phyloP scores from a whole-genome alignment of 2,329 filamentous ascomycete genomes.

The Fusarium newnesense region DNA sequence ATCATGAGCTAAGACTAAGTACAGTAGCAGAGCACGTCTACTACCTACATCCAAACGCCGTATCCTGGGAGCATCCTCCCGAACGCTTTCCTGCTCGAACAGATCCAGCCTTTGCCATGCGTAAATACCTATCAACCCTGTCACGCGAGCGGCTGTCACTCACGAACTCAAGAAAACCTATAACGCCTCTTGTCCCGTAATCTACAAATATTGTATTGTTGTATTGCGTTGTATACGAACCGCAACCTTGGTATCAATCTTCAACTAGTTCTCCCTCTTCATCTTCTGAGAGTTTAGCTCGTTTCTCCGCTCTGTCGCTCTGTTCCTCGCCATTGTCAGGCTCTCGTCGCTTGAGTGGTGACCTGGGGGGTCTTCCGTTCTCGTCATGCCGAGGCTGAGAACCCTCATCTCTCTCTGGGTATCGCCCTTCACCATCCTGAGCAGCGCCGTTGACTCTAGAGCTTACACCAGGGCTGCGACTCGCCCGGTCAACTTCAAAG shows the following conservation, averaged over 20 bases:
- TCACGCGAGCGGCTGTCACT: conserved; percentile 13
- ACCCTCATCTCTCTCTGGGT: conserved; percentile 44
- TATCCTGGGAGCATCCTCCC: conserved; percentile 34
- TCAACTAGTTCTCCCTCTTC: conserved; percentile 61
- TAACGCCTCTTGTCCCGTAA: conserved; percentile 38
- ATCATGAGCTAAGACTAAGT: conserved; percentile 28
- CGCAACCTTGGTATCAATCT: conserved; percentile 35
- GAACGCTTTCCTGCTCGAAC: conserved; percentile 28
- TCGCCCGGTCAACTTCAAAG: conserved; percentile 58
- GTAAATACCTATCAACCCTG: conserved; percentile 28
- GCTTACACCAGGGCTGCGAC: conserved; percentile 62
- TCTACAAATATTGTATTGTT: conserved; percentile 21
- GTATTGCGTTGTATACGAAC: not conserved
- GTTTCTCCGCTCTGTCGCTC: conserved; percentile 55
- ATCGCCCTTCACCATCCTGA: conserved; percentile 45
- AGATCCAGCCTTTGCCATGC: conserved; percentile 32
- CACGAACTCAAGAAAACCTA: conserved; percentile 25
- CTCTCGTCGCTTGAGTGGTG: conserved; percentile 57
- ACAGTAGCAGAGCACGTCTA: conserved; percentile 29
- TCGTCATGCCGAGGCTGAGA: conserved; percentile 49
- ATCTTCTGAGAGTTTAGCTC: conserved; percentile 58
- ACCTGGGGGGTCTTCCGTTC: conserved; percentile 47
- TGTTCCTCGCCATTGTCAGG: conserved; percentile 48
- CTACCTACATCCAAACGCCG: conserved; percentile 42
- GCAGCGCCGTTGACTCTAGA: conserved; percentile 54